Conservation (phyloP, 208 protist species). For the Wallacemonas sp. region DNA sequence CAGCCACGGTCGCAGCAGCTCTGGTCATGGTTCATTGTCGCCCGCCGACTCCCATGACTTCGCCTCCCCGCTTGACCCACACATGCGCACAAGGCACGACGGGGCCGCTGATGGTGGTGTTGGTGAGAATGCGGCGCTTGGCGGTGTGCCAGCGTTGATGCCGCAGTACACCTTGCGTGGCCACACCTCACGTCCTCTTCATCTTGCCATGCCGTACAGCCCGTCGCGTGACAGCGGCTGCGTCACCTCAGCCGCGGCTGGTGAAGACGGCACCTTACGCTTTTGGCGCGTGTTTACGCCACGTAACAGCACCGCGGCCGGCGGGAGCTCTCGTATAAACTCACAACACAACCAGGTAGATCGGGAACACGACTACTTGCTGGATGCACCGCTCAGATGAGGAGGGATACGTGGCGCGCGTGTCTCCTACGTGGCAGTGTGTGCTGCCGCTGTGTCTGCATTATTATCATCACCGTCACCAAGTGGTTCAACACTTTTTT, state of each 20-base stretch:
- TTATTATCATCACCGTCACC: no score
- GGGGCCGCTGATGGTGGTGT: background rate
- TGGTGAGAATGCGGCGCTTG: background rate
- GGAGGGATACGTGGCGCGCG: no score
- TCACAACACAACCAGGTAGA: no score
- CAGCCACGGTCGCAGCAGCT: no score
- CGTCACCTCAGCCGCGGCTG: slow-evolving; percentile 66
- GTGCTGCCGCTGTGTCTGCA: no score
- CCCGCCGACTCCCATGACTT: slow-evolving; percentile 2
- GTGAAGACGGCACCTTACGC: slow-evolving; percentile 68
- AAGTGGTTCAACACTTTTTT: background rate
- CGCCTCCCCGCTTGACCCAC: slow-evolving; percentile 2
- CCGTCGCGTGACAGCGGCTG: slow-evolving; percentile 42
- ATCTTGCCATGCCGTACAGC: slow-evolving; percentile 54
- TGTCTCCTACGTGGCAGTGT: background rate
- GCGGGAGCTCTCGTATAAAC: no score
- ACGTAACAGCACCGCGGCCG: background rate
- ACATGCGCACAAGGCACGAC: background rate
- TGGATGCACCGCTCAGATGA: no score
- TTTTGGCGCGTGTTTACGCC: slow-evolving; percentile 73
- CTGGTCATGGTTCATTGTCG: no score
- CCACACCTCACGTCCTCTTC: slow-evolving; percentile 68
- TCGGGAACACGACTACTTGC: no score
- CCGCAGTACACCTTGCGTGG: slow-evolving; percentile 59
- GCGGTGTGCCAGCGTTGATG: slow-evolving; percentile 22